A percentile compares a stretch with the other conserved stretches of the same genome.
These are phyloP conservation scores for Beauveria varroae DNA, from an alignment of 2,329 filamentous ascomycete genomes.

Conservation along the genomic window DNA sequence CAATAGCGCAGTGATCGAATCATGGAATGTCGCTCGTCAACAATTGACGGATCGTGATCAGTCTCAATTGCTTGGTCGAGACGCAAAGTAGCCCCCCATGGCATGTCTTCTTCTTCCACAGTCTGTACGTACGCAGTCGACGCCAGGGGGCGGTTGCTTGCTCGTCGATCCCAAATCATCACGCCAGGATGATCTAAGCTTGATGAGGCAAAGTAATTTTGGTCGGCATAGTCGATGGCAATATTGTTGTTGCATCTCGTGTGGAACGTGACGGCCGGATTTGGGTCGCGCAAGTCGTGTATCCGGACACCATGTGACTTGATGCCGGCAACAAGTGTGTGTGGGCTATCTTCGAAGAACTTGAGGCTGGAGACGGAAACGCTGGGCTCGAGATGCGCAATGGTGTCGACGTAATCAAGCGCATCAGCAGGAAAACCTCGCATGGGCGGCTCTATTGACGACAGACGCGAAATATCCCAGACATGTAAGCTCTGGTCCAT, in stretches of 20 bases:
- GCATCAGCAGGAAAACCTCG: slow-evolving; percentile 44
- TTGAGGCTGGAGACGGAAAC: slow-evolving; percentile 76
- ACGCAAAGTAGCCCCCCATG: slow-evolving; percentile 55
- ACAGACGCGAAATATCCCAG: slow-evolving; percentile 65
- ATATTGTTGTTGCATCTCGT: slow-evolving; percentile 65
- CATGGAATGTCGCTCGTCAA: slow-evolving; percentile 50
- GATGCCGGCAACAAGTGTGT: slow-evolving; percentile 68
- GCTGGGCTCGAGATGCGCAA: slow-evolving; percentile 53
- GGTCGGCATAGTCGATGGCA: slow-evolving; percentile 70
- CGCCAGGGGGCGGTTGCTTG: slow-evolving; percentile 43
- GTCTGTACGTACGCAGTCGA: slow-evolving; percentile 49
- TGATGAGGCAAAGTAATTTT: slow-evolving; percentile 79
- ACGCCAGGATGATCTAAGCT: slow-evolving; percentile 67
- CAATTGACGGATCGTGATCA: slow-evolving; percentile 40
- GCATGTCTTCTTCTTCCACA: slow-evolving; percentile 52
- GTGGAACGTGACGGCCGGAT: slow-evolving; percentile 50
- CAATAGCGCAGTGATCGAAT: slow-evolving; percentile 58
- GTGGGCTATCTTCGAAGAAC: slow-evolving; percentile 71
- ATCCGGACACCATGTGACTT: slow-evolving; percentile 68
- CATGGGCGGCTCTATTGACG: slow-evolving; percentile 37
- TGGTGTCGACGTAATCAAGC: slow-evolving; percentile 46
- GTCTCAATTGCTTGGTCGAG: slow-evolving; percentile 50
- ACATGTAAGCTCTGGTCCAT: slow-evolving; percentile 78
- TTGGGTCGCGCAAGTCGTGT: slow-evolving; percentile 63
- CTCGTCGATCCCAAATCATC: slow-evolving; percentile 71